These are phyloP conservation scores for Jatropha multifida DNA, from an alignment of 441 rosid species.

Conservation along the genomic window DNA sequence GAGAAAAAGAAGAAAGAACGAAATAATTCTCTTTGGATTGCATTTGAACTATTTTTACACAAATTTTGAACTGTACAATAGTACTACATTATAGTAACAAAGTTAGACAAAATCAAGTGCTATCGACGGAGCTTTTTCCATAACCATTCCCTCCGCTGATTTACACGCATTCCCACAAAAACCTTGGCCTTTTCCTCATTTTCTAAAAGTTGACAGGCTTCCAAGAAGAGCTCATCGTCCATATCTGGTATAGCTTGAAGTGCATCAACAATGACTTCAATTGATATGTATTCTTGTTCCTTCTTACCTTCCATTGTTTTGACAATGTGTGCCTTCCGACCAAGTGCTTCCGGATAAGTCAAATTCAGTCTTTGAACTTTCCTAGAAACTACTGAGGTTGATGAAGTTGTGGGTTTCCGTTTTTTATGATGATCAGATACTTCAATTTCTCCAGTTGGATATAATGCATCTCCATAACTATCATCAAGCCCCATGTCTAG, in stretches of 20 bases:
- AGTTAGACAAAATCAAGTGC: not conserved
- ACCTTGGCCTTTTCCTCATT: constrained; percentile 42
- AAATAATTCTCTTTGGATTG: not conserved
- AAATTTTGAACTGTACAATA: constrained; percentile 8
- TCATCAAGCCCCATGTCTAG: constrained; percentile 23
- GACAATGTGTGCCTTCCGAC: constrained; percentile 6
- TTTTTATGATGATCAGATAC: constrained; percentile 25
- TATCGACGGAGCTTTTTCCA: constrained; percentile 37
- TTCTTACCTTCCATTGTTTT: constrained; percentile 13
- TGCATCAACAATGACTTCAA: constrained; percentile 48
- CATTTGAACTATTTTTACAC: not conserved
- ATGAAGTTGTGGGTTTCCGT: constrained; percentile 30
- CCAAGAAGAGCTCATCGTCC: constrained; percentile 53
- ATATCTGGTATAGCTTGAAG: constrained; percentile 50
- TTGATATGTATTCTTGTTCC: constrained; percentile 26
- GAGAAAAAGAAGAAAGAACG: not conserved
- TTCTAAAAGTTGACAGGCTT: constrained; percentile 51
- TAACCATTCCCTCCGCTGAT: constrained; percentile 44
- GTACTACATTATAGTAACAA: not conserved
- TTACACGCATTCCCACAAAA: constrained; percentile 46
- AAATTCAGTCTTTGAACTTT: constrained; percentile 32
- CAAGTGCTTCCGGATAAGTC: constrained; percentile 21
- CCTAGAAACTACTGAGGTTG: constrained; percentile 24
- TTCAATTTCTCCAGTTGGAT: constrained; percentile 30
- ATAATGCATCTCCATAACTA: constrained; percentile 24